These are phyloP conservation scores for Fusarium pilosicola DNA, from an alignment of 2,329 filamentous ascomycete genomes.

Conservation along the genomic window DNA sequence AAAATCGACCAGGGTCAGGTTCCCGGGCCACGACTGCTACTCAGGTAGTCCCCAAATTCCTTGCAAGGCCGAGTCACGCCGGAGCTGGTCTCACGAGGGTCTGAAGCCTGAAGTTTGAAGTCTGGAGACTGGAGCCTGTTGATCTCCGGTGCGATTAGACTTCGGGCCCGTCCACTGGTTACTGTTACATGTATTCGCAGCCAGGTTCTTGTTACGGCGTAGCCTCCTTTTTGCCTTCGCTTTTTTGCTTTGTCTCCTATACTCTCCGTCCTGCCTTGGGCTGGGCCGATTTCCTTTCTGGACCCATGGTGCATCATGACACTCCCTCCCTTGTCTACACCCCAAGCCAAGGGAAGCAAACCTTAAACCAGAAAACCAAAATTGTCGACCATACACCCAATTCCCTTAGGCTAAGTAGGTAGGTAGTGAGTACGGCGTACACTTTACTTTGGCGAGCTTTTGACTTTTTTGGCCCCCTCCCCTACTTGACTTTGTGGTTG, in stretches of 20 bases:
- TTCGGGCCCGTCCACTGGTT: conserved; percentile 37
- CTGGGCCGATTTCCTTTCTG: conserved; percentile 20
- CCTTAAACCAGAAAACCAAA: conserved; percentile 32
- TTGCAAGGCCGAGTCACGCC: conserved; percentile 31
- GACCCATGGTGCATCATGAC: conserved; percentile 17
- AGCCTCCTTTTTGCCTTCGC: conserved; percentile 24
- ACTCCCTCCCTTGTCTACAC: conserved; percentile 31
- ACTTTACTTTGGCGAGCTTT: conserved; percentile 16
- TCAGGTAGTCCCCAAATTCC: conserved; percentile 7
- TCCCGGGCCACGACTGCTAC: conserved; percentile 1
- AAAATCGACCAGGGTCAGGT: background rate
- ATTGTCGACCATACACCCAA: conserved; percentile 25
- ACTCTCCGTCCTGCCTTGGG: conserved; percentile 16
- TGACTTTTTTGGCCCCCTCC: conserved; percentile 13
- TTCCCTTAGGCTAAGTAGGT: conserved; percentile 8
- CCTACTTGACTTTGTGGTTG: conserved; percentile 14
- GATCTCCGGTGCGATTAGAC: conserved; percentile 41
- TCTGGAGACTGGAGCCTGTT: conserved; percentile 35
- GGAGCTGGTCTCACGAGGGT: conserved; percentile 26
- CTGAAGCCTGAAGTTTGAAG: conserved; percentile 6
- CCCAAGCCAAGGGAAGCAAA: conserved; percentile 26
- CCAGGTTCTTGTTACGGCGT: conserved; percentile 24
- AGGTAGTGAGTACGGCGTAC: conserved; percentile 19
- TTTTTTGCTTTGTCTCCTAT: background rate
- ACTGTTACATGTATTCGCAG: conserved; percentile 6